A percentile compares a stretch with the other conserved stretches of the same genome.
Conservation (phyloP, 495 filamentous ascomycete species). For the Sordaria brevicollis region DNA sequence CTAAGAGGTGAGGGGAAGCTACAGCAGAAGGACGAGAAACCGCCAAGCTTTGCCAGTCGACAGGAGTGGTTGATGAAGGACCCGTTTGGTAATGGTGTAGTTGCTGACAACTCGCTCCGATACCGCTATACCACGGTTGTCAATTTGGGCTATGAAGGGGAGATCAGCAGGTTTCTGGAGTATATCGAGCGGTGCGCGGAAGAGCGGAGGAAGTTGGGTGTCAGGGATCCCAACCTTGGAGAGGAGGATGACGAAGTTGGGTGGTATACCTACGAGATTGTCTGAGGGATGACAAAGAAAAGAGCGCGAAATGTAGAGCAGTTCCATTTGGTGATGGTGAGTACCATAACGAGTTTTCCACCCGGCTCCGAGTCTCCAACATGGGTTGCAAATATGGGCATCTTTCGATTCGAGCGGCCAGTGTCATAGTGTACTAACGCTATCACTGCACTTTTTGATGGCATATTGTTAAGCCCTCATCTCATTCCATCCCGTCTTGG, state of each 20-base stretch:
- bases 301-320: too few species aligned
- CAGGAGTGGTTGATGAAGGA: neutral
- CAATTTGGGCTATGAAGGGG: neutral
- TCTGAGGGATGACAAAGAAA: neutral
- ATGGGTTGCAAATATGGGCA: neutral
- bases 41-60: neutral
- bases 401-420: neutral
- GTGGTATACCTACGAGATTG: neutral
- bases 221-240: neutral
- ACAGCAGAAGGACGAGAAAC: neutral
- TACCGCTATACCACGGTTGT: neutral
- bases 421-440: neutral
- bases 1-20: neutral
- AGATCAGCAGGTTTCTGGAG: neutral
- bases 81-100: neutral
- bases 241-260: neutral
- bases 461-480: neutral
- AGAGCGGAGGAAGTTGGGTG: neutral
- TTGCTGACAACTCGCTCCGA: neutral
- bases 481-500: too few species aligned
- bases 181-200: neutral
- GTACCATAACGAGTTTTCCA: too few species aligned
- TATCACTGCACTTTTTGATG: fast-evolving
- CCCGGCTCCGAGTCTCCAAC: too few species aligned
- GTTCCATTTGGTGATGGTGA: too few species aligned